These are phyloP conservation scores for Oropetium thomaeum DNA, from an alignment of 176 grass and related monocot species.

Conservation along the genomic window DNA sequence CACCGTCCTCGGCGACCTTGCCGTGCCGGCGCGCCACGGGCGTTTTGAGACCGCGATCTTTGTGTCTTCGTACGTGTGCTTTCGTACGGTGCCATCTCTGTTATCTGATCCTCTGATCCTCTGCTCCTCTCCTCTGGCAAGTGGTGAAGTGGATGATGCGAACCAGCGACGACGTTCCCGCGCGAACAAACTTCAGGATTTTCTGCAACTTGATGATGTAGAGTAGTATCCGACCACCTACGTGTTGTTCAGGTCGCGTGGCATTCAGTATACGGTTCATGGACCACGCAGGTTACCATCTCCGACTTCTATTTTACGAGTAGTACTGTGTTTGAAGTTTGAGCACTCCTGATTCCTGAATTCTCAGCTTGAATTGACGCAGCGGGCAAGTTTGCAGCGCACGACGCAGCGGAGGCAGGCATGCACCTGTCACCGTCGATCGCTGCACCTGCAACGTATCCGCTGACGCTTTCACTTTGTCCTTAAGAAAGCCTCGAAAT, in stretches of 20 bases:
- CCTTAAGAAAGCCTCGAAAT: neutral
- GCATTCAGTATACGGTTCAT: neutral
- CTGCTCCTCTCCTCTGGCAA: neutral
- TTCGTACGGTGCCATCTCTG: neutral
- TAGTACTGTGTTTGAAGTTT: neutral
- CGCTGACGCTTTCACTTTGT: neutral
- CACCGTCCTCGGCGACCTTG: neutral
- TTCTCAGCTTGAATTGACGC: neutral
- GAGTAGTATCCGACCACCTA: neutral
- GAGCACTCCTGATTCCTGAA: neutral
- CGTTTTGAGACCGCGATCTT: neutral
- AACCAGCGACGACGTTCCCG: neutral
- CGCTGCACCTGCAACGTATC: neutral
- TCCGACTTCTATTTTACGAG: neutral
- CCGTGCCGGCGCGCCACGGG: neutral
- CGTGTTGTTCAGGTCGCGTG: neutral
- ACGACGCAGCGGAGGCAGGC: neutral
- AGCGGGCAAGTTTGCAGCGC: neutral
- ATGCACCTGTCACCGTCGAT: neutral
- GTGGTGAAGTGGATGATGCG: no score
- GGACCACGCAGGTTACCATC: neutral
- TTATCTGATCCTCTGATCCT: neutral
- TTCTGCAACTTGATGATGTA: neutral
- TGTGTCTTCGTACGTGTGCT: neutral
- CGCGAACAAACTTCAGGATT: neutral